Conservation (phyloP, 129 eudicot species). For the Flaveria ramosissima region DNA sequence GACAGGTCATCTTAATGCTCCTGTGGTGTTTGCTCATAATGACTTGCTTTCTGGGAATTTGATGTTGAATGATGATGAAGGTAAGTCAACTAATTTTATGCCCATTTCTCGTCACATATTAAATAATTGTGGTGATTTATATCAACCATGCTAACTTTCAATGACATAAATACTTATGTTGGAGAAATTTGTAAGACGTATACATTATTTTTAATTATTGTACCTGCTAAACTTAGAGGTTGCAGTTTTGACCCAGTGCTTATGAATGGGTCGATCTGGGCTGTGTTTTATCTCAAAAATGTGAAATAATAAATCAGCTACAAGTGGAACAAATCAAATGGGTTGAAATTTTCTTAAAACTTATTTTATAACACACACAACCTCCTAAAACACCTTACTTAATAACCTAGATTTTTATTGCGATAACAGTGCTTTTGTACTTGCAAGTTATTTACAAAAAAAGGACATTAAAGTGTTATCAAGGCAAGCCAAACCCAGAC, state of each 20-base stretch:
- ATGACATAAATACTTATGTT: background rate
- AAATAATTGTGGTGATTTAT: background rate
- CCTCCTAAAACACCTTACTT: background rate
- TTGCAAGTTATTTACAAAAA: background rate
- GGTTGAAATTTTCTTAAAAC: background rate
- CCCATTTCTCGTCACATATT: background rate
- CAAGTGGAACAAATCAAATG: background rate
- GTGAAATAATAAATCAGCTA: background rate
- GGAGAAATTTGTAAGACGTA: background rate
- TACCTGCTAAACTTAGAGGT: background rate
- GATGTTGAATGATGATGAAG: constrained; percentile 81
- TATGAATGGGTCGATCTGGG: background rate
- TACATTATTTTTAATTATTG: background rate
- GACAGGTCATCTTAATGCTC: constrained; percentile 73
- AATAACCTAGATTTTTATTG: background rate
- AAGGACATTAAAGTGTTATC: background rate
- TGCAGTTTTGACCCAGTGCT: background rate
- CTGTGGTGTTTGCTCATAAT: constrained; percentile 88
- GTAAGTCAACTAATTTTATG: constrained; percentile 34
- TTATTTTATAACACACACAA: background rate
- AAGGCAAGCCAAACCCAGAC: background rate
- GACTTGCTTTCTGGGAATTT: constrained; percentile 91
- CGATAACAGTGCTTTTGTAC: background rate
- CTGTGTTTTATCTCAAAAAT: background rate
- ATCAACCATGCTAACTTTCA: background rate